phyloP scores from a whole-genome alignment of 805 yeast species.

The Saccharomycopsis amapae region DNA sequence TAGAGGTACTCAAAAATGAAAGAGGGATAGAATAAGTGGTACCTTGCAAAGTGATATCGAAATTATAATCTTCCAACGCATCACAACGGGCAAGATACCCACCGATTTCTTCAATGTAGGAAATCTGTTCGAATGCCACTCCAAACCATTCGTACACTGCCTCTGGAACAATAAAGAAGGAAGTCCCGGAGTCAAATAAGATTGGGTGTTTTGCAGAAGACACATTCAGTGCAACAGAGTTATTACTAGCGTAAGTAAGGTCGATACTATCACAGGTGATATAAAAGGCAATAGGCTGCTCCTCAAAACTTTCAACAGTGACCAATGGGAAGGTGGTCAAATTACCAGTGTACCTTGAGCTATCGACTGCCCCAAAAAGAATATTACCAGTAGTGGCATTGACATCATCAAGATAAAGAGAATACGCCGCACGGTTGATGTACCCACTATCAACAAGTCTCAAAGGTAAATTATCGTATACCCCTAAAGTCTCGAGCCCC shows the following conservation, averaged over 20 bases:
- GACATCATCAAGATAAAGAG: slow-evolving; percentile 36
- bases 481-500: slow-evolving; percentile 47
- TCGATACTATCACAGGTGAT: background rate
- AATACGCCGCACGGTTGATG: slow-evolving; percentile 36
- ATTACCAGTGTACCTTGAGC: slow-evolving; percentile 33
- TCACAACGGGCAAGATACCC: slow-evolving; percentile 43
- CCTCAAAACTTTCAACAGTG: too few relatives aligned
- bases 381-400: slow-evolving; percentile 30
- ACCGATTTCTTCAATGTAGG: slow-evolving; percentile 25
- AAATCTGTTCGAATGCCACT: slow-evolving; percentile 14
- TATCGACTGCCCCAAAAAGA: slow-evolving; percentile 40
- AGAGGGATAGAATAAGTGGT: slow-evolving; percentile 44
- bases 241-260: background rate
- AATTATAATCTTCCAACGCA: slow-evolving; percentile 26
- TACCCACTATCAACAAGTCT: slow-evolving; percentile 33
- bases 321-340: slow-evolving; percentile 30
- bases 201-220: slow-evolving; percentile 28
- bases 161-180: slow-evolving; percentile 42
- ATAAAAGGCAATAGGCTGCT: too few relatives aligned
- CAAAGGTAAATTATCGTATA: slow-evolving; percentile 27
- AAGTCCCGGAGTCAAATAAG: slow-evolving; percentile 49
- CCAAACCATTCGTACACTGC: slow-evolving; percentile 12
- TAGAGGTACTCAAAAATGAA: slow-evolving; percentile 25
- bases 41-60: slow-evolving; percentile 53
- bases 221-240: background rate